Base-by-base conservation (phyloP, 345 rosid genomes). In the Ceriops zippeliana region DNA sequence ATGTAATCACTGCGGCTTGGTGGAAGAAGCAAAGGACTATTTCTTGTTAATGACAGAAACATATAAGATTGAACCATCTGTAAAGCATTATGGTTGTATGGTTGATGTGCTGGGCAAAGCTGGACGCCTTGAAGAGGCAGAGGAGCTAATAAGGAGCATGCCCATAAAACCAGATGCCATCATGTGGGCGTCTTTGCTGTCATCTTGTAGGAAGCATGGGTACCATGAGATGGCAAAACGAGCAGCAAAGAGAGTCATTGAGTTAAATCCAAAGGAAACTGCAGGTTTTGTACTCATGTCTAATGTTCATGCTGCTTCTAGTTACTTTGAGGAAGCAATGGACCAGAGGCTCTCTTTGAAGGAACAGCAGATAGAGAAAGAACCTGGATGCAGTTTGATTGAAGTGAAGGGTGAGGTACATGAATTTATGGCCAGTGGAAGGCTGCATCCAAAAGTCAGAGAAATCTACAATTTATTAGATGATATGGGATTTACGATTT, bases 351-450 rank as follows among this genome's bases (percentile, higher is more conserved):
- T 72, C 78, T 73, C 67, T 60, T 79, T 90, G 89, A 87, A 85
- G 75, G 85, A 75, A 73, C 83, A 73, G 62, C 68, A 73, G 46
- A 66, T 83, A 63, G 84, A 83, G 74, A 91, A 86, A 75, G 84
- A 82, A 73, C 90, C 88, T 11, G 97, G 91, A 21, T 84, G 88
- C 73, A 91, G 97, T 76, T 85, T 72, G 66, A 89, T 87, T 67
- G 97, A 93, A 79, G 84, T 91, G 32, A 75, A 81, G 61, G 87
- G 86, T 0, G 85, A 91, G 70, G 87, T 91, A 77, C 89, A 87
- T 24, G 98, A 91, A 82, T 93, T 93, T 71, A 73, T 89, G n/a
- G 83, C 97, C 7, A 82, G 84, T 26, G 98, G 98, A 77, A 82
- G 83, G 78, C 71, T 52, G 68, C 90, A 90, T 76, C 87, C 82